Base-by-base conservation (phyloP, 805 yeast species). In the Zygotorulaspora chibaensis region DNA sequence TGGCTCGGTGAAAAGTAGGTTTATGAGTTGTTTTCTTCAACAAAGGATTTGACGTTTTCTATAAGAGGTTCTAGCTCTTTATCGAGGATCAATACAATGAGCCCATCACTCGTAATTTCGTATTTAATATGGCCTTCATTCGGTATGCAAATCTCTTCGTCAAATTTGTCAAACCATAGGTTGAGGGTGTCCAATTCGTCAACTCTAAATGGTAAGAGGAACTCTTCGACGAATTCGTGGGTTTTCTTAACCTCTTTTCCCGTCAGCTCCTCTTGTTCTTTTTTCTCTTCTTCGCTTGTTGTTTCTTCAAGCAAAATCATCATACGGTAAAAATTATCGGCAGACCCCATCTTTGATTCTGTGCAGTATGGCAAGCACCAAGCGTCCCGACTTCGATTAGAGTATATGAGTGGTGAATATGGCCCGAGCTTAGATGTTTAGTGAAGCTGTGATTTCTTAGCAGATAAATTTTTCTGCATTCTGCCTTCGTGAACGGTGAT, bases 51-150 rank as follows among this genome's bases (percentile, higher is more conserved):
- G 8, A 66, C 63, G 16, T 58, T 47, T 3, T 50, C 52, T n/a
- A 61, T 57, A 17, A 63, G 51, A 26, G 54, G 50, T 45, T 55
- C 62, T 23, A 58, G 41, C 9, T 58, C 56, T 38, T 63, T 55
- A 40, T 61, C 66, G 11, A 66, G 45, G 27, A 66, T 52, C 20
- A 66, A 45, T 1, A 66, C 61, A 31, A 66, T 64, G 29, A 66
- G 46, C 25, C 70, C 70, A 48, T 66, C 70, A 44, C 68, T 66
- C 27, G 62, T 66, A 38, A 66, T 66, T 44, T 66, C 70, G 44
- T 66, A 66, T 35, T 66, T 66, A 34, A 66, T 63, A 51, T 62
- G 63, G 10, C 69, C 68, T 47, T 66, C 70, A 41, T 66, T 65
- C 40, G 68, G 68, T 54, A 66, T 65, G 46, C 67, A 66, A 17